These are phyloP conservation scores for Staphylotrichum longicolle DNA, from an alignment of 495 filamentous ascomycete species.

Conservation along the genomic window DNA sequence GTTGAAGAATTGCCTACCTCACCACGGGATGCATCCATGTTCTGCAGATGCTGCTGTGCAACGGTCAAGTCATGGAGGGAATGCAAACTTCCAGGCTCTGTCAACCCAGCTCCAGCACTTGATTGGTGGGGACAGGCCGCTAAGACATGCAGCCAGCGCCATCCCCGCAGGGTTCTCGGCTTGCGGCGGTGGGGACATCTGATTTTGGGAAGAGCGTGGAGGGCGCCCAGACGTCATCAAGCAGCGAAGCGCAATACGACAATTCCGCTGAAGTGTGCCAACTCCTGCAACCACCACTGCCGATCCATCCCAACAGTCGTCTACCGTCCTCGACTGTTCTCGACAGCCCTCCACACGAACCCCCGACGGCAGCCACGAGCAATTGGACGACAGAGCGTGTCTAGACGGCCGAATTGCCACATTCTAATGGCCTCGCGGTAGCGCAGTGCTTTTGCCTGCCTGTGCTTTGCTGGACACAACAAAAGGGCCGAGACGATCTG, in stretches of 20 bases:
- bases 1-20: no score
- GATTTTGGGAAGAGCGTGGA: background rate
- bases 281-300: background rate
- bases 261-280: background rate
- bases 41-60: background rate
- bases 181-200: constrained; percentile 1
- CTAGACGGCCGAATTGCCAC: no score
- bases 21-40: no score
- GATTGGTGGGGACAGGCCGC: background rate
- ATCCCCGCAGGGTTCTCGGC: no score
- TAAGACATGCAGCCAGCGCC: background rate
- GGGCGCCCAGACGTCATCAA: constrained; percentile 13
- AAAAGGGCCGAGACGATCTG: background rate
- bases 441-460: no score
- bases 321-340: background rate
- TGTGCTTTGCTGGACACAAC: background rate
- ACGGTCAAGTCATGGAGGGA: background rate
- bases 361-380: no score
- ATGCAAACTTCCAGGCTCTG: no score
- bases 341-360: background rate
- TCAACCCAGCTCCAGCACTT: background rate
- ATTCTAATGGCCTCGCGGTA: no score
- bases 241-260: background rate
- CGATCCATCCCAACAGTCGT: background rate
- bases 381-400: no score